Evolutionary conservation across 176 grass and related monocot species (phyloP).

Genomic region (Saccharum officinarum): DNA sequence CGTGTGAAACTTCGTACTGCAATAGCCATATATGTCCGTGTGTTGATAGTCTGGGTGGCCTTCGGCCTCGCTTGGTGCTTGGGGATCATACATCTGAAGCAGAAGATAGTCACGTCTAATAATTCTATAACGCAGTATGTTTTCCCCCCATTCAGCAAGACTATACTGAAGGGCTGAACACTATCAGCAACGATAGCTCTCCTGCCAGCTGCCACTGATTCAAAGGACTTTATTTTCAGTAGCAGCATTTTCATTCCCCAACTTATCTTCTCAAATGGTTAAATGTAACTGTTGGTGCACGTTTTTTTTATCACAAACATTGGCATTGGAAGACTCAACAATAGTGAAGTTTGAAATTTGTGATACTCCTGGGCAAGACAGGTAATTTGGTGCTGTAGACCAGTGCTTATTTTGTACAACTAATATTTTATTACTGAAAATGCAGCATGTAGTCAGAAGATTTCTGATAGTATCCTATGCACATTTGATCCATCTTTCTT

Average conservation of each 20-base stretch:
- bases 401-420: background rate
- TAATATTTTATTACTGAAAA: background rate
- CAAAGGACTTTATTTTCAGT: slow-evolving; percentile 47
- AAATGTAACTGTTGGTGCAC: slow-evolving; percentile 88
- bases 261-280: slow-evolving; percentile 33
- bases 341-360: slow-evolving; percentile 93
- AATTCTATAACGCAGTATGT: background rate
- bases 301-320: slow-evolving; percentile 86
- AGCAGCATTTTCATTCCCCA: slow-evolving; percentile 24
- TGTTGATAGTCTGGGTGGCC: no score
- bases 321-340: slow-evolving; percentile 79
- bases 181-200: slow-evolving; percentile 45
- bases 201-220: slow-evolving; percentile 40
- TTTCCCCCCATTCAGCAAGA: slow-evolving; percentile 48
- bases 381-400: slow-evolving; percentile 33
- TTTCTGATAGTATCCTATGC: slow-evolving; percentile 6
- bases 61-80: no score
- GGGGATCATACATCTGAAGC: background rate
- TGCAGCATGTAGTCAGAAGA: background rate
- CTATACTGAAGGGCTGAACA: slow-evolving; percentile 47
- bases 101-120: slow-evolving; percentile 9
- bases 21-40: background rate
- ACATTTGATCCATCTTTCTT: background rate
- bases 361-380: slow-evolving; percentile 91
- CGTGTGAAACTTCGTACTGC: slow-evolving; percentile 9